Percentiles rank a stretch among this genome's conserved stretches.
Evolutionary conservation across 2,329 filamentous ascomycete species (phyloP).

Genomic region (Elsinoe ampelina): DNA sequence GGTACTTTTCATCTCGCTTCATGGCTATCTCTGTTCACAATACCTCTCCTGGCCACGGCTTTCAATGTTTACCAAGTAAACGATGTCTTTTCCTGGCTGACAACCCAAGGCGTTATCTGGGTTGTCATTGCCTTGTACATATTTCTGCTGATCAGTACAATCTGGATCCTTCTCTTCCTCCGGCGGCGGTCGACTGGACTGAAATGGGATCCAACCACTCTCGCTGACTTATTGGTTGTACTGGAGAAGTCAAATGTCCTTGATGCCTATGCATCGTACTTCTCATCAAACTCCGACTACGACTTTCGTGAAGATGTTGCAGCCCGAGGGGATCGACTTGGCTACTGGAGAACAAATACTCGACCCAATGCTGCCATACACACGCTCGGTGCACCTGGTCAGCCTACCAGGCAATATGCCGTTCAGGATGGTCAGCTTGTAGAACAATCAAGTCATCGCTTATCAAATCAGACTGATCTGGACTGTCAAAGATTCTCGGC

Average conservation of each 20-base stretch:
- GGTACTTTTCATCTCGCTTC: constrained; percentile 58
- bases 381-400: constrained; percentile 59
- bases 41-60: constrained; percentile 70
- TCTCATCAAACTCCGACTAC: constrained; percentile 46
- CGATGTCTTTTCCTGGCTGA: constrained; percentile 66
- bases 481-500: constrained; percentile 18
- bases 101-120: constrained; percentile 72
- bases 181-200: constrained; percentile 59
- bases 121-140: constrained; percentile 64
- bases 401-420: constrained; percentile 42
- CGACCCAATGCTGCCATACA: constrained; percentile 63
- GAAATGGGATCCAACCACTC: constrained; percentile 72
- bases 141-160: constrained; percentile 50
- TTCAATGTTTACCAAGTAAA: constrained; percentile 60
- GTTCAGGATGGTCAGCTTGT: constrained; percentile 38
- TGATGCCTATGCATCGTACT: constrained; percentile 59
- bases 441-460: constrained; percentile 30
- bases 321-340: constrained; percentile 61
- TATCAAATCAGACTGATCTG: constrained; percentile 26
- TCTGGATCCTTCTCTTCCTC: constrained; percentile 57
- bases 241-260: constrained; percentile 73
- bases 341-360: constrained; percentile 71
- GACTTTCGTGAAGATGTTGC: constrained; percentile 48
- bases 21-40: constrained; percentile 70
- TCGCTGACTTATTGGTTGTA: constrained; percentile 72